These are phyloP conservation scores for Ceratocystis cacaofunesta DNA, from an alignment of 2,329 filamentous ascomycete species.

Conservation along the genomic window DNA sequence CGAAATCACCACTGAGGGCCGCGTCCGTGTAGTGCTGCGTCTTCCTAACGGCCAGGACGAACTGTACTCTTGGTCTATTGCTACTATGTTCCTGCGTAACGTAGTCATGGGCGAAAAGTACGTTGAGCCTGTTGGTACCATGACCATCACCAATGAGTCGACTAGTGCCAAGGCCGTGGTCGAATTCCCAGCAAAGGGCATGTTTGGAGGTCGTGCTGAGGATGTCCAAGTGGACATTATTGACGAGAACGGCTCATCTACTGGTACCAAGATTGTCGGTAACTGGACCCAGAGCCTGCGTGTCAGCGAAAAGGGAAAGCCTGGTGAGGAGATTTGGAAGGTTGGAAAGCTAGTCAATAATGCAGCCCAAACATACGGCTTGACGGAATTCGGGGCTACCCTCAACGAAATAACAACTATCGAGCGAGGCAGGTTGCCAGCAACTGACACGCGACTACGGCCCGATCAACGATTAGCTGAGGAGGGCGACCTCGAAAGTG, in stretches of 20 bases:
- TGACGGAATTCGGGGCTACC: slow-evolving; percentile 70
- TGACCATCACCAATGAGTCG: slow-evolving; percentile 73
- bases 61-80: slow-evolving; percentile 73
- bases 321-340: slow-evolving; percentile 60
- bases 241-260: slow-evolving; percentile 47
- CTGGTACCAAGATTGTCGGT: slow-evolving; percentile 55
- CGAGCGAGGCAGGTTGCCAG: slow-evolving; percentile 58
- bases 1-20: slow-evolving; percentile 85
- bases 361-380: slow-evolving; percentile 65
- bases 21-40: slow-evolving; percentile 60
- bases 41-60: slow-evolving; percentile 55
- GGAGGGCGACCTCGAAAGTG: slow-evolving; percentile 63
- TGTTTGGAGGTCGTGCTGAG: slow-evolving; percentile 91
- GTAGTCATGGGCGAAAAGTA: slow-evolving; percentile 98
- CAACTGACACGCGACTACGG: slow-evolving; percentile 68
- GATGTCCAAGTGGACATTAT: slow-evolving; percentile 69
- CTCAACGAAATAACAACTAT: slow-evolving; percentile 79
- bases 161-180: slow-evolving; percentile 71
- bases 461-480: slow-evolving; percentile 82
- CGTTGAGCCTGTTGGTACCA: slow-evolving; percentile 80
- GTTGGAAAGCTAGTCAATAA: slow-evolving; percentile 66
- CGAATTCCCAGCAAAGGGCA: slow-evolving; percentile 86
- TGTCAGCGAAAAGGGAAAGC: slow-evolving; percentile 41
- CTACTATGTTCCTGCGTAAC: slow-evolving; percentile 84
- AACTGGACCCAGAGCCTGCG: slow-evolving; percentile 72